Evolutionary conservation across 2,329 filamentous ascomycete genomes (phyloP).

Genomic region (Colletotrichum orchidophilum): DNA sequence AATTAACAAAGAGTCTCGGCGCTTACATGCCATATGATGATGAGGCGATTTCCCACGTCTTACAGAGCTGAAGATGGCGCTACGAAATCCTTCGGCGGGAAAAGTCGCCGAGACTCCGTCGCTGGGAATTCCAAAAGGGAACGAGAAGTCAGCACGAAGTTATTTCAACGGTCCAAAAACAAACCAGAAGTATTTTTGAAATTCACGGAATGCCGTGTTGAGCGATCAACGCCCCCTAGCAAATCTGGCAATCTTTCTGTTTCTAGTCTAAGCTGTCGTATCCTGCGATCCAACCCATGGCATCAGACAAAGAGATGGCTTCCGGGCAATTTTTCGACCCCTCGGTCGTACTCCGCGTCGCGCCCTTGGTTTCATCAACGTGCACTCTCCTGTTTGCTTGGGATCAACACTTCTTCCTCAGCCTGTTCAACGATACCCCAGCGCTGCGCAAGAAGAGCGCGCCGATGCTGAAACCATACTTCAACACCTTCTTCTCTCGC

Average conservation of each 20-base stretch:
- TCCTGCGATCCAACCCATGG: neutral
- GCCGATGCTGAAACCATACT: slow-evolving; percentile 40
- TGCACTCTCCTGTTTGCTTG: slow-evolving; percentile 40
- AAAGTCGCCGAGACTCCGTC: neutral
- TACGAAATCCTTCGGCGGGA: neutral
- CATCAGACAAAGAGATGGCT: slow-evolving; percentile 30
- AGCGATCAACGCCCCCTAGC: too few relatives aligned
- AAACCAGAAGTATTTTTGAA: neutral
- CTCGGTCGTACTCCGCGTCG: slow-evolving; percentile 38
- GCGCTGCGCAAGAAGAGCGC: slow-evolving; percentile 15
- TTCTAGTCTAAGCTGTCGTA: too few relatives aligned
- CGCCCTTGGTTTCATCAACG: slow-evolving; percentile 43
- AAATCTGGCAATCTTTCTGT: too few relatives aligned
- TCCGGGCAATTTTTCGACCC: slow-evolving; percentile 35
- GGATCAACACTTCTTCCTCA: slow-evolving; percentile 36
- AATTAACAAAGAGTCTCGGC: too few relatives aligned
- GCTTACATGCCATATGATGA: neutral
- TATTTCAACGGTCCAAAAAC: neutral
- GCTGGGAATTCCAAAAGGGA: neutral
- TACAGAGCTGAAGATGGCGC: neutral
- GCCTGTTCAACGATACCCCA: slow-evolving; percentile 25
- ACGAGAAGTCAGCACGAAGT: neutral
- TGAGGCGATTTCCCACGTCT: slow-evolving; percentile 31
- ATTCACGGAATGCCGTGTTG: too few relatives aligned
- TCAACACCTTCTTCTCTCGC: slow-evolving; percentile 36